phyloP scores from a whole-genome alignment of 2,329 filamentous ascomycete species.

The Dryadomyces quercivorus region DNA sequence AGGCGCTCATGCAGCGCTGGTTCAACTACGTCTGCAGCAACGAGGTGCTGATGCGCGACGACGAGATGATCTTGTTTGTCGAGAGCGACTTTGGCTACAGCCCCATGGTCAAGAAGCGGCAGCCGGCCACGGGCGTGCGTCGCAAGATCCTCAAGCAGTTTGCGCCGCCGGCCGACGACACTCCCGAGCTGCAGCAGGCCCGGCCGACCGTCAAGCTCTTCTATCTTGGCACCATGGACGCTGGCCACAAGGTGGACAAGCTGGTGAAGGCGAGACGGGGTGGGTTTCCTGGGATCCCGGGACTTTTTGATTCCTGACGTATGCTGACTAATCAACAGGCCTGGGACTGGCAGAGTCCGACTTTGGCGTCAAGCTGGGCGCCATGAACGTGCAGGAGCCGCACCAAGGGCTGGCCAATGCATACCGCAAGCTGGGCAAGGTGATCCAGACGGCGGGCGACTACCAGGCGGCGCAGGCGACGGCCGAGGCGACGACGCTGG shows the following conservation, averaged over 20 bases:
- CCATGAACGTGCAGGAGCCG: conserved; percentile 80
- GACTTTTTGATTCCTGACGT: neutral
- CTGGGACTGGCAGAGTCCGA: conserved; percentile 87
- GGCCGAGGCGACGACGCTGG: conserved; percentile 86
- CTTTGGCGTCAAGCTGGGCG: conserved; percentile 78
- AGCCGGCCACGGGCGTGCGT: conserved; percentile 89
- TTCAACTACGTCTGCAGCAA: conserved; percentile 87
- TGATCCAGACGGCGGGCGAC: conserved; percentile 87
- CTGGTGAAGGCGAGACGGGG: conserved; percentile 86
- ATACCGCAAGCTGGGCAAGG: conserved; percentile 88
- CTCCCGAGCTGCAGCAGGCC: conserved; percentile 81
- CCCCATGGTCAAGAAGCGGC: conserved; percentile 87
- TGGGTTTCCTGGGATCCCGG: too few species aligned
- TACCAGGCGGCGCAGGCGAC: conserved; percentile 95
- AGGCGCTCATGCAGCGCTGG: conserved; percentile 85
- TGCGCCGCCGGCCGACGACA: conserved; percentile 92
- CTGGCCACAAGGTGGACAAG: conserved; percentile 92
- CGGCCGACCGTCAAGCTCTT: conserved; percentile 89
- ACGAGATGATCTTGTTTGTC: conserved; percentile 97
- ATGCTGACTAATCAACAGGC: conserved; percentile 39
- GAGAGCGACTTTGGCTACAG: conserved; percentile 98
- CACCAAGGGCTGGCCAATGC: conserved; percentile 80
- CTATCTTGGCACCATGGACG: conserved; percentile 89
- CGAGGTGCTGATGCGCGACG: conserved; percentile 84
- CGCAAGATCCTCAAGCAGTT: conserved; percentile 97